Base-by-base conservation (phyloP, 768 basidiomycete species). In the Suillus placidus region DNA sequence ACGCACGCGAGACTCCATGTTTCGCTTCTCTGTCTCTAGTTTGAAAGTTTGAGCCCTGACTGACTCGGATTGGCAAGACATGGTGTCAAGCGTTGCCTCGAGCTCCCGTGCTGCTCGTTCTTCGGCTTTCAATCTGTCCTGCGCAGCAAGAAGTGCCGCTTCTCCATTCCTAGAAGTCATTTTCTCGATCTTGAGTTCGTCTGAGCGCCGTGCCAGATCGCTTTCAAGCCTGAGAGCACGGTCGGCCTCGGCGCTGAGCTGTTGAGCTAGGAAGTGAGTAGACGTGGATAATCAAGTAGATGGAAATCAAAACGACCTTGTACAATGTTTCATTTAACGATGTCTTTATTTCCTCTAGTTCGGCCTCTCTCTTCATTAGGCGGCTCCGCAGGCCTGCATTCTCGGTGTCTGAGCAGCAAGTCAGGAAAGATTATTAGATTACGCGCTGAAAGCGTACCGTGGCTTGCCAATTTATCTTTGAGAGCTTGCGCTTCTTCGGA, bases 181-280 rank as follows among this genome's bases (percentile, higher is more conserved):
- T 42, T 82, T 83, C 71, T 89, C 87, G 26, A 83, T 84, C 49
- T 81, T 83, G 37, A 90, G 79, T 30, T 88, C 87, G 52, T 87
- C 82, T n/a, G 81, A 80, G 43, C 80, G 82, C 71, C 80, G 79
- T 9, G 75, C 76, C 26, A 87, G 78, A 37, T 84, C 81, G 1
- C 77, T 73, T 71, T 91, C 88, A 30, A 91, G 80, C 61, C 79
- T 77, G 52, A 89, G 73, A 18, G 81, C 84, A 35, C 86, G 86
- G 66, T 83, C 80, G 6, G 85, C 80, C 77, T 91, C 89, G 63
- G 76, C 73, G 52, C 81, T 81, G 60, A 91, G 78, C 90, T 91
- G 66, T 57, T 62, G 13, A 12, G 32, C 35, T 45, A 63, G 54
- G 45, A 62, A 60, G 55, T 72, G 62, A 70, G 57, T 32, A 6